phyloP scores from a whole-genome alignment of 441 rosid genomes.

The Biscutella auriculata region DNA sequence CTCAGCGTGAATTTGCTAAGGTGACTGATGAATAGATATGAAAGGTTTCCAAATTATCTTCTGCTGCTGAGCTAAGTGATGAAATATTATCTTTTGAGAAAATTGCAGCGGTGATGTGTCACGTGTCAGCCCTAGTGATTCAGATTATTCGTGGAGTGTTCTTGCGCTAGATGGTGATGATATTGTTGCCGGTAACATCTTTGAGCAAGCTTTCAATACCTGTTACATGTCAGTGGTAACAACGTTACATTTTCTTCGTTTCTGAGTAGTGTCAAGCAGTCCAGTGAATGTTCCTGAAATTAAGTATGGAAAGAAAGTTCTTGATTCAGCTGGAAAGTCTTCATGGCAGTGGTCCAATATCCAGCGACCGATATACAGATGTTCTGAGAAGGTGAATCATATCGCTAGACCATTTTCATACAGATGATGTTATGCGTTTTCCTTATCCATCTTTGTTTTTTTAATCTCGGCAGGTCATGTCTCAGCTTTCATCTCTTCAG shows the following conservation, averaged over 20 bases:
- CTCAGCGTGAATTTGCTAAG: slow-evolving; percentile 56
- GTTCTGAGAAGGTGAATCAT: slow-evolving; percentile 47
- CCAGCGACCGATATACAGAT: slow-evolving; percentile 51
- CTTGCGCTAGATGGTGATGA: slow-evolving; percentile 62
- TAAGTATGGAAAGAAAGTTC: slow-evolving; percentile 48
- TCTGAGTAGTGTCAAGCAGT: slow-evolving; percentile 66
- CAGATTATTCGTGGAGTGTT: slow-evolving; percentile 58
- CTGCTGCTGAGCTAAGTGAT: slow-evolving; percentile 9
- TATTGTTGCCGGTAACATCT: slow-evolving; percentile 60
- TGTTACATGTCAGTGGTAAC: neutral
- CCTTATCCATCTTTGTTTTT: slow-evolving; percentile 6
- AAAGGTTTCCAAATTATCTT: neutral
- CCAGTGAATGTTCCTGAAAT: slow-evolving; percentile 63
- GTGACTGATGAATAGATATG: slow-evolving; percentile 27
- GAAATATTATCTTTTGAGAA: slow-evolving; percentile 5
- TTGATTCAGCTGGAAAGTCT: slow-evolving; percentile 27
- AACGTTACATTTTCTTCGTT: neutral
- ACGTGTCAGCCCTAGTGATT: slow-evolving; percentile 56
- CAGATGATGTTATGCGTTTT: neutral
- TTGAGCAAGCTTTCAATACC: slow-evolving; percentile 8
- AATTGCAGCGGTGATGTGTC: slow-evolving; percentile 53
- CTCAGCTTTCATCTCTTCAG: slow-evolving; percentile 44
- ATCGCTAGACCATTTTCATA: neutral
- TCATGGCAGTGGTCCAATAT: slow-evolving; percentile 59
- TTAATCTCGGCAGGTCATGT: slow-evolving; percentile 37